Evolutionary conservation across 2,329 filamentous ascomycete genomes (phyloP).

Genomic region (Aureobasidium sp.): DNA sequence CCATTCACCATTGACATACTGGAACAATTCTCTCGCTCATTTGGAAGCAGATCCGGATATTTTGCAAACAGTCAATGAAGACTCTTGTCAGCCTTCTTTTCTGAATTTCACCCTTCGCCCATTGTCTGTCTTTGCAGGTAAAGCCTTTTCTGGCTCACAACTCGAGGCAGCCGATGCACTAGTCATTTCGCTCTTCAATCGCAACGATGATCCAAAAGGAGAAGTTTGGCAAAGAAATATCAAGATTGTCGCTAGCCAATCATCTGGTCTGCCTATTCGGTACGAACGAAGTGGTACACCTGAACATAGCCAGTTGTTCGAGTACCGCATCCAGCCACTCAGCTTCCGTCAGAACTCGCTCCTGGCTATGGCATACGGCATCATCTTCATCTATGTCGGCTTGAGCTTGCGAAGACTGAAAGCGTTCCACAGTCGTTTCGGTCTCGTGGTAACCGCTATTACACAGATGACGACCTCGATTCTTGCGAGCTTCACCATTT

Average conservation of each 20-base stretch:
- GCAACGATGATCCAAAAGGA: slow-evolving; percentile 54
- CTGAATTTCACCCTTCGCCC: slow-evolving; percentile 68
- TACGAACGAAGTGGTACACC: slow-evolving; percentile 6
- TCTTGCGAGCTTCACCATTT: slow-evolving; percentile 71
- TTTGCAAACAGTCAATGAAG: slow-evolving; percentile 59
- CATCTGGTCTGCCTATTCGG: slow-evolving; percentile 7
- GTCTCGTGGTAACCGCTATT: slow-evolving; percentile 61
- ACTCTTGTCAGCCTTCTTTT: slow-evolving; percentile 52
- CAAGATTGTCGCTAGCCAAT: neutral
- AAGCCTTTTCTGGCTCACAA: slow-evolving; percentile 58
- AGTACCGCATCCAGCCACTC: slow-evolving; percentile 70
- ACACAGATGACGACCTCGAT: slow-evolving; percentile 60
- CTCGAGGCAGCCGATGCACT: slow-evolving; percentile 67
- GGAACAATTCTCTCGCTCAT: slow-evolving; percentile 55
- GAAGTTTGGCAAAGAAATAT: slow-evolving; percentile 56
- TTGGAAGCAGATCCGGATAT: slow-evolving; percentile 56
- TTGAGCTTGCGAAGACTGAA: slow-evolving; percentile 59
- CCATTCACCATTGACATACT: slow-evolving; percentile 76
- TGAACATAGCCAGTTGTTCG: slow-evolving; percentile 52
- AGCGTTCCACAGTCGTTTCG: slow-evolving; percentile 67
- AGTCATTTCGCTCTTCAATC: slow-evolving; percentile 68
- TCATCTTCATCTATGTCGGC: slow-evolving; percentile 57
- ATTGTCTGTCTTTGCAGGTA: slow-evolving; percentile 76
- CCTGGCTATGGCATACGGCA: slow-evolving; percentile 55
- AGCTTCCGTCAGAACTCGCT: slow-evolving; percentile 56